Evolutionary conservation across 169 alveolate species (phyloP).

Genomic region (Theileria orientalis): DNA sequence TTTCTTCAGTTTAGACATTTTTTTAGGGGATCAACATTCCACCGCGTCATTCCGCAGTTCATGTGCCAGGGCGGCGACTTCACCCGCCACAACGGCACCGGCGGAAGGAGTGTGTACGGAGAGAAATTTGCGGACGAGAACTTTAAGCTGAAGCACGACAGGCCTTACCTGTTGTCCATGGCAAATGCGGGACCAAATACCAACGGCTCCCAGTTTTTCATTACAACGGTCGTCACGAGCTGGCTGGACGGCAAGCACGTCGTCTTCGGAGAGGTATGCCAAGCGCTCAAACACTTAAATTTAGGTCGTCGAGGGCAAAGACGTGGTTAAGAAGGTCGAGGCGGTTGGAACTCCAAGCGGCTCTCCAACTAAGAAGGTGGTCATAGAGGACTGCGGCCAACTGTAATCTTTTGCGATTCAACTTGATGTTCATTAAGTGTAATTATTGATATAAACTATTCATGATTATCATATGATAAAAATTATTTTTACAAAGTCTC

Average conservation of each 20-base stretch:
- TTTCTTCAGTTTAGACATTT: neutral
- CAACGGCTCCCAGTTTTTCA: slow-evolving; percentile 95
- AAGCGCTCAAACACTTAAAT: neutral
- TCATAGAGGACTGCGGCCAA: slow-evolving; percentile 91
- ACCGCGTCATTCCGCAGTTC: slow-evolving; percentile 94
- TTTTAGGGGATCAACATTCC: slow-evolving; percentile 83
- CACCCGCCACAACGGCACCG: slow-evolving; percentile 94
- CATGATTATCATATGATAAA: neutral
- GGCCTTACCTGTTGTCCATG: slow-evolving; percentile 93
- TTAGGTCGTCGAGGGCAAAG: slow-evolving; percentile 80
- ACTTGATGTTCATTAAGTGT: neutral
- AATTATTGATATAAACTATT: neutral
- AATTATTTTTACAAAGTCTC: neutral
- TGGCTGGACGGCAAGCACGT: slow-evolving; percentile 97
- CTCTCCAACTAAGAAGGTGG: slow-evolving; percentile 82
- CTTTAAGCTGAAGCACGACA: slow-evolving; percentile 88
- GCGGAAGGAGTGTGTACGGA: slow-evolving; percentile 94
- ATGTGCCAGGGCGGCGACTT: slow-evolving; percentile 98
- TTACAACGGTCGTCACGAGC: slow-evolving; percentile 90
- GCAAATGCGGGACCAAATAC: slow-evolving; percentile 98
- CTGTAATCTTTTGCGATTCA: slow-evolving; percentile 57
- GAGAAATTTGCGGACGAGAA: slow-evolving; percentile 92
- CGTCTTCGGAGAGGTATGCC: slow-evolving; percentile 91
- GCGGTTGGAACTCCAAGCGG: slow-evolving; percentile 89
- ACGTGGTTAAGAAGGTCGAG: slow-evolving; percentile 90